Evolutionary conservation across 2,329 filamentous ascomycete genomes (phyloP), one percentile per base, ranked within the genome.

Genomic region (Neophaeococcomyces aloes): DNA sequence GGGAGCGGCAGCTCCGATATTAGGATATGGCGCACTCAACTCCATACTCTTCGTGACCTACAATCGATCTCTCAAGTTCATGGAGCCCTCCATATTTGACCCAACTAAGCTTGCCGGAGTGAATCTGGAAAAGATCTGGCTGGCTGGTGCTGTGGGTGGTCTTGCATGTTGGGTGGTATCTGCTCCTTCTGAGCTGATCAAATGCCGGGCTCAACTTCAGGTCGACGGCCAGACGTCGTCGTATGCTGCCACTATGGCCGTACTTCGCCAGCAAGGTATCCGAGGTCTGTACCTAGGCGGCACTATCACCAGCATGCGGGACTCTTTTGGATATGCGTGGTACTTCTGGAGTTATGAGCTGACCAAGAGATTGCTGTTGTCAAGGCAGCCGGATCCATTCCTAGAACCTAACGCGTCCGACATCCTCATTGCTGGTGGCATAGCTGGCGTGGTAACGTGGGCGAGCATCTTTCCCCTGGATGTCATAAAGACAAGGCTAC

Each of bases 271-370:
- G 1, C 77, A 81, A 3, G 69, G 81, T 0, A 44, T 86, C 3
- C 69, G 72, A 30, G 88, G 87, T 0, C 63, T 95, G 17, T 95
- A 94, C 59, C 74, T 79, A 49, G 89, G 87, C 15, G 89, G 89
- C 15, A 70, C 67, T 0, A 78, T 95, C 13, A 96, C 89, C 1
- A 85, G 82, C 42, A 59, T 89, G 31, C 74, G 89, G 38, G 89
- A 96, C 63, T 81, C 82, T 46, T 75, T 95, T 44, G 89, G 89
- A n/a, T 96, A 95, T 64, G 89, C 88, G 0, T 95, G 95, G 62
- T 96, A 95, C 74, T 96, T 96, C 62, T 94, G 84, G 83, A 82
- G 83, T 1, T 96, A 95, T 58, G 84, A 93, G 62, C 67, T 88
- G 46, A 77, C 72, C 51, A 86, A 81, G 50, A 72, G 76, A 29